Percentiles rank a stretch among this genome's conserved stretches.
Evolutionary conservation across 108 stramenopile genomes (phyloP).

Genomic region (Nannochloropsis salina): DNA sequence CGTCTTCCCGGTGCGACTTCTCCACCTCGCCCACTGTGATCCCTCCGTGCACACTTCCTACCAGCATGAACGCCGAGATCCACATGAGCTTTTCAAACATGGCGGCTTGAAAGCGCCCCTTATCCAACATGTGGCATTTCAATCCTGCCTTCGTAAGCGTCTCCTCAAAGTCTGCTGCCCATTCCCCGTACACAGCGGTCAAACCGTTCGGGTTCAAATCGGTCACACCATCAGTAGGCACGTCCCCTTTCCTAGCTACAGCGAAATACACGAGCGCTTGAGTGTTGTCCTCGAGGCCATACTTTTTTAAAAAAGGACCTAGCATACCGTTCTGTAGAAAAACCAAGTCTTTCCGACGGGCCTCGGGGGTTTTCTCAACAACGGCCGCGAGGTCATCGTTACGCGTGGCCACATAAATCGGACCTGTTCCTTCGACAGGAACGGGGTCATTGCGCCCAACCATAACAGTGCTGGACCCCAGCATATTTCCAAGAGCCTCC

Average conservation of each 20-base stretch:
- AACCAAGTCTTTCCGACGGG: conserved; percentile 71
- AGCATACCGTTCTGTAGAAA: conserved; percentile 90
- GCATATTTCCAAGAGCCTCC: not conserved
- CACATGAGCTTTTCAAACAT: conserved; percentile 92
- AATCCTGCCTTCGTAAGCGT: conserved; percentile 62
- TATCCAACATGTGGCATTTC: conserved; percentile 64
- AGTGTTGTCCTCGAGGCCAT: conserved; percentile 68
- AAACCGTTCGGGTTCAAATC: conserved; percentile 78
- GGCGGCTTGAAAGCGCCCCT: conserved; percentile 34
- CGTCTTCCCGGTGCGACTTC: conserved; percentile 55
- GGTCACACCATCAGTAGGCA: conserved; percentile 82
- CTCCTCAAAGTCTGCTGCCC: conserved; percentile 69
- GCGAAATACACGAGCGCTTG: conserved; percentile 68
- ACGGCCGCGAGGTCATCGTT: conserved; percentile 82
- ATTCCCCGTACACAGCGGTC: conserved; percentile 74
- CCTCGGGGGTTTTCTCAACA: conserved; percentile 65
- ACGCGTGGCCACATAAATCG: conserved; percentile 76
- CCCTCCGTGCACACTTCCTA: conserved; percentile 72
- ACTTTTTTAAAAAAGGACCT: conserved; percentile 62
- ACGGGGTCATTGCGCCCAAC: not conserved
- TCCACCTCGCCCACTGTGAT: conserved; percentile 65
- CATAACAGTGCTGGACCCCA: not conserved
- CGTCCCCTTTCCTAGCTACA: conserved; percentile 69
- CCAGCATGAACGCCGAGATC: conserved; percentile 83
- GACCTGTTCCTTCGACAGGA: conserved; percentile 29